Evolutionary conservation across 1,139 yeast species (phyloP).

Genomic region (Saccharomyces hybrid): DNA sequence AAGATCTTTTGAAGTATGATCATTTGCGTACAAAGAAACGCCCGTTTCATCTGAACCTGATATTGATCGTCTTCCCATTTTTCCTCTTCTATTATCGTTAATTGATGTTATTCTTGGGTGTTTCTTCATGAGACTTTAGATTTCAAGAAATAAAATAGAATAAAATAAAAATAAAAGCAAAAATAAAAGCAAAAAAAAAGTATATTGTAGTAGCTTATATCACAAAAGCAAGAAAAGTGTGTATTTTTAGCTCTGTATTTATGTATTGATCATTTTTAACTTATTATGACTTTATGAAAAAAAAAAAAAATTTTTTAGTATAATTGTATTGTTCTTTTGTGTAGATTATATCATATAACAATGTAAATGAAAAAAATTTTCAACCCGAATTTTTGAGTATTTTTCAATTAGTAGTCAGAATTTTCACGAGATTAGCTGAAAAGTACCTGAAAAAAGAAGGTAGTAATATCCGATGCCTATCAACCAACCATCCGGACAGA

Average conservation of each 20-base stretch:
- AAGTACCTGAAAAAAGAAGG: neutral
- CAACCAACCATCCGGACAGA: conserved; percentile 82
- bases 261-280: neutral
- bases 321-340: neutral
- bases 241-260: neutral
- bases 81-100: neutral
- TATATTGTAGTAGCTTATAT: neutral
- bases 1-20: no score
- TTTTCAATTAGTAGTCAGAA: neutral
- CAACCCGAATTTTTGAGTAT: neutral
- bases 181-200: neutral
- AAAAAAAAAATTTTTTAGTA: neutral
- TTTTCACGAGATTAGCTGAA: neutral
- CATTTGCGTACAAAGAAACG: no score
- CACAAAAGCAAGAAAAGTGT: neutral
- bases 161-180: neutral
- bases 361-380: neutral
- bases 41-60: no score
- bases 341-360: neutral
- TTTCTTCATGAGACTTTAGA: neutral
- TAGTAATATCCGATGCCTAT: conserved; percentile 33
- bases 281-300: neutral
- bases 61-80: neutral
- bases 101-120: neutral
- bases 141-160: neutral